Conservation (phyloP, 2,329 filamentous ascomycete species). For the Dactylellina parvicollis region DNA sequence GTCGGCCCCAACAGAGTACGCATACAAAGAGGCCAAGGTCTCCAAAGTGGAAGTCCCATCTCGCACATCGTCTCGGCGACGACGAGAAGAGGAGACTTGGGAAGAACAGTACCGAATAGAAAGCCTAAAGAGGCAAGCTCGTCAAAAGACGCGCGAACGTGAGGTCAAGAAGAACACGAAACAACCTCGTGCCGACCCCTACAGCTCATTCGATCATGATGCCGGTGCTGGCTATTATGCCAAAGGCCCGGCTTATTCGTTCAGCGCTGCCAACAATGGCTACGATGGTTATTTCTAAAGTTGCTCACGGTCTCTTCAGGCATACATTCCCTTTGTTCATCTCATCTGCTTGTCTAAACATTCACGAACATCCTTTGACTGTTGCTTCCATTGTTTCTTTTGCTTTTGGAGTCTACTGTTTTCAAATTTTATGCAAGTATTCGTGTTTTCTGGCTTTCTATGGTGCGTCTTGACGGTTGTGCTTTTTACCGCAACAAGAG, state of each 20-base stretch:
- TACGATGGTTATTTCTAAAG: slow-evolving; percentile 44
- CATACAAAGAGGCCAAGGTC: slow-evolving; percentile 34
- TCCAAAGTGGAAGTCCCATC: slow-evolving; percentile 27
- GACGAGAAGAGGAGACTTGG: slow-evolving; percentile 48
- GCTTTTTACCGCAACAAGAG: slow-evolving; percentile 7
- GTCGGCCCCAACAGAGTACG: slow-evolving; percentile 19
- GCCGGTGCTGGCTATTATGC: slow-evolving; percentile 41
- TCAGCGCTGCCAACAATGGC: slow-evolving; percentile 32
- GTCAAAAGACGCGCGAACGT: slow-evolving; percentile 47
- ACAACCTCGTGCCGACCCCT: slow-evolving; percentile 23
- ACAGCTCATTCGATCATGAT: slow-evolving; percentile 41
- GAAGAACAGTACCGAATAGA: slow-evolving; percentile 53
- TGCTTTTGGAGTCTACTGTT: slow-evolving; percentile 24
- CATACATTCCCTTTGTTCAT: slow-evolving; percentile 16
- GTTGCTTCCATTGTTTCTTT: slow-evolving; percentile 26
- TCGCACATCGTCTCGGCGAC: slow-evolving; percentile 40
- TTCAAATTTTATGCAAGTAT: slow-evolving; percentile 16
- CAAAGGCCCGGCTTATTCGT: slow-evolving; percentile 42
- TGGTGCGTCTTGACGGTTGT: slow-evolving; percentile 3
- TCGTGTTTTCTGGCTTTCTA: slow-evolving; percentile 12
- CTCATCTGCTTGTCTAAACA: neutral
- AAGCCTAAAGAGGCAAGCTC: slow-evolving; percentile 46
- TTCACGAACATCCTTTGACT: slow-evolving; percentile 21
- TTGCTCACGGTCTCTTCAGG: slow-evolving; percentile 27
- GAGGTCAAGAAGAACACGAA: slow-evolving; percentile 47